Base-by-base conservation (phyloP, 169 alveolate genomes). In the Toxoplasma gondii region DNA sequence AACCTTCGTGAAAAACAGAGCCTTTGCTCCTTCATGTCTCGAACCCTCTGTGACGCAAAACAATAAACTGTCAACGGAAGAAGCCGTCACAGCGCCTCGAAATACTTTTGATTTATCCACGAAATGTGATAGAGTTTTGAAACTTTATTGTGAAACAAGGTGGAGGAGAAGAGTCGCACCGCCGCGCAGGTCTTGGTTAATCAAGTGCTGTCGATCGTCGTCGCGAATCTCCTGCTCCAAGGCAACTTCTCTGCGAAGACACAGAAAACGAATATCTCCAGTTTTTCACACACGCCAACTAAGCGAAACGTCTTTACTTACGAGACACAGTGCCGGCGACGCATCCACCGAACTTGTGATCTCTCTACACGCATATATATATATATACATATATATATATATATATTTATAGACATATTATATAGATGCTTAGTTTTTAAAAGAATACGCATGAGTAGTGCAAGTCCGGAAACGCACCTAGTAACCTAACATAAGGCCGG, bases 181-280 rank as follows among this genome's bases (percentile, higher is more conserved):
- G 10, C 91, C 91, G 29, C 78, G 69, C 29, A 86, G 44, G 34
- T 86, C 91, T 49, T 45, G 44, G 43, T 86, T 49, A 78, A 86
- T 86, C 38, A 86, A 78, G 45, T 86, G 49, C 91, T 49, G 49
- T 31, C 58, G 49, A 5, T 86, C 91, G 38, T 24, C 41, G 41
- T 39, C 44, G 45, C 80, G 34, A 2, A 86, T 24, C 78, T 86
- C 91, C 91, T 39, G 43, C 29, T 86, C 91, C 43, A 31, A 17
- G 29, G 31, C 91, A 10, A 86, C 9, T 45, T 86, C 91, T 43
- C 91, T 86, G 78, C 2, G n/a, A 22, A 86, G 31, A 45, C 4
- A 49, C 91, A 2, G 19, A 19, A 24, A 83, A 83, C 19, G 27
- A 83, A 58, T 58, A 58, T 24, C 41, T 69, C 31, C 36, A 4